Percentiles rank a stretch among this genome's conserved stretches.
These are phyloP conservation scores for Conringia planisiliqua DNA, from an alignment of 345 rosid genomes.

Conservation along the genomic window DNA sequence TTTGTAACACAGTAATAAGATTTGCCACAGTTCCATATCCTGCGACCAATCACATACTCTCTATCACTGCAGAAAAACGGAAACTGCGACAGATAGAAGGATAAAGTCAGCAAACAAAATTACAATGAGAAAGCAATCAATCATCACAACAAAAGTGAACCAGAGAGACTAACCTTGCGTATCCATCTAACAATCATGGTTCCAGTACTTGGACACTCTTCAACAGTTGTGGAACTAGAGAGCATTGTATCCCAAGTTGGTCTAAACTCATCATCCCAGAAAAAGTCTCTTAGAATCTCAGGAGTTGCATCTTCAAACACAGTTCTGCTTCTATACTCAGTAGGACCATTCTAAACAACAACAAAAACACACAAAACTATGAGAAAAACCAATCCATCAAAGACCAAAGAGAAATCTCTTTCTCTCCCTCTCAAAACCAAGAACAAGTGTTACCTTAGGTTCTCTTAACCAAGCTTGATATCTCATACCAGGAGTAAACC, in stretches of 20 bases:
- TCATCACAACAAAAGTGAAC: not conserved
- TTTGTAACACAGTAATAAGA: slow-evolving; percentile 75
- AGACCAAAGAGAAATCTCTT: not conserved
- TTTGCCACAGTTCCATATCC: slow-evolving; percentile 63
- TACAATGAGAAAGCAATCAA: not conserved
- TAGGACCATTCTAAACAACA: slow-evolving; percentile 57
- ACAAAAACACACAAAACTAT: not conserved
- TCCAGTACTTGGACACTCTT: slow-evolving; percentile 60
- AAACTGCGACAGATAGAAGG: slow-evolving; percentile 44
- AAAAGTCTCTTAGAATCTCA: slow-evolving; percentile 67
- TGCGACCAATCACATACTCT: slow-evolving; percentile 79
- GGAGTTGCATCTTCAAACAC: slow-evolving; percentile 71
- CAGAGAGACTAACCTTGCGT: slow-evolving; percentile 47
- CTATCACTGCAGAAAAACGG: slow-evolving; percentile 85
- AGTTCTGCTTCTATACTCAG: slow-evolving; percentile 61
- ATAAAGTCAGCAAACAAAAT: not conserved
- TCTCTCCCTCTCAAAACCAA: not conserved
- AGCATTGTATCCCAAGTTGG: slow-evolving; percentile 86
- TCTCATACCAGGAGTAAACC: slow-evolving; percentile 51
- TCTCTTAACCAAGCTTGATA: slow-evolving; percentile 84
- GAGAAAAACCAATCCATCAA: not conserved
- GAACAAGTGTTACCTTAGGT: slow-evolving; percentile 43
- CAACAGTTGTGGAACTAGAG: slow-evolving; percentile 43
- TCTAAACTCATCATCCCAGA: slow-evolving; percentile 81
- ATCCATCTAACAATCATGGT: slow-evolving; percentile 85